Percentiles rank a stretch among this genome's conserved stretches.
Evolutionary conservation across 108 stramenopile genomes (phyloP).

Genomic region (Aurantiochytrium sp.): DNA sequence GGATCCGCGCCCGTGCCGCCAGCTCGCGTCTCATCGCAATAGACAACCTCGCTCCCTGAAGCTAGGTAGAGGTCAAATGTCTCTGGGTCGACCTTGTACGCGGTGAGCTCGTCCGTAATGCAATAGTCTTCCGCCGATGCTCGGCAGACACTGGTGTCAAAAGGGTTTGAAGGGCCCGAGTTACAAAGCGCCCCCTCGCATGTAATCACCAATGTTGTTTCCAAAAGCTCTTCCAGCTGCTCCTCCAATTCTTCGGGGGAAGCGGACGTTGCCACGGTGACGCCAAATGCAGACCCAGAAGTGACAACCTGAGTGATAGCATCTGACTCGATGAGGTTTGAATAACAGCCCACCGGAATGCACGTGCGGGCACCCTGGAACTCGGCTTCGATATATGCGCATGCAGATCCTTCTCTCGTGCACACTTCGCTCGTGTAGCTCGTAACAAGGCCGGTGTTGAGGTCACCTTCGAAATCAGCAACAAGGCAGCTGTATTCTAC

Average conservation of each 20-base stretch:
- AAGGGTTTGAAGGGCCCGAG: not conserved
- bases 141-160: conserved; percentile 8
- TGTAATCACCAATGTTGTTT: not conserved
- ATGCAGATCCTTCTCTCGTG: not conserved
- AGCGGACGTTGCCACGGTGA: not conserved
- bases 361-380: not conserved
- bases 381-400: not conserved
- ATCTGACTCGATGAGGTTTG: not conserved
- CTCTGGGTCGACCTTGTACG: not conserved
- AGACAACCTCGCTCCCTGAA: not conserved
- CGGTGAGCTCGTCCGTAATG: not conserved
- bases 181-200: not conserved
- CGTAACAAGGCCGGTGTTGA: not conserved
- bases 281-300: not conserved
- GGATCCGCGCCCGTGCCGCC: not conserved
- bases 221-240: not conserved
- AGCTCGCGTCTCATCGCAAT: not conserved
- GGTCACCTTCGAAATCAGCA: not conserved
- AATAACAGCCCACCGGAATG: not conserved
- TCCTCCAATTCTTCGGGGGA: not conserved
- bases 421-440: not conserved
- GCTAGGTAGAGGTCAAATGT: not conserved
- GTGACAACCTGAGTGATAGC: not conserved
- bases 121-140: not conserved
- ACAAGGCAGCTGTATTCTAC: not conserved